Evolutionary conservation across 106 monocot genomes (phyloP).

Genomic region (Apostasia ramifera): DNA sequence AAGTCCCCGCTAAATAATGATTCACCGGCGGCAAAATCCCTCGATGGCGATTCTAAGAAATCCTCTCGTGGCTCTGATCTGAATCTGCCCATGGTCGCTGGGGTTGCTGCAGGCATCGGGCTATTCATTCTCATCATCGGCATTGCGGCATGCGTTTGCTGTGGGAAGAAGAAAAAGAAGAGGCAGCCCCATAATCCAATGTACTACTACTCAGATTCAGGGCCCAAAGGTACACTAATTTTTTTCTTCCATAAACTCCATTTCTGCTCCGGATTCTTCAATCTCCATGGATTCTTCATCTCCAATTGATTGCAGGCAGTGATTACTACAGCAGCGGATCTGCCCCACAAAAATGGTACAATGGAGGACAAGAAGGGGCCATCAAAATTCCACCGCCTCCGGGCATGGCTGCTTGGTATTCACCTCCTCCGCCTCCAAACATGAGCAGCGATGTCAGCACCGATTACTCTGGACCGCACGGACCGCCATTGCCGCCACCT

Average conservation of each 20-base stretch:
- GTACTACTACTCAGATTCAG: slow-evolving; percentile 8
- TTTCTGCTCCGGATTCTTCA: too few species aligned
- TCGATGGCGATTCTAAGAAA: not conserved
- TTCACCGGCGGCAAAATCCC: not conserved
- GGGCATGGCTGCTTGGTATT: slow-evolving; percentile 11
- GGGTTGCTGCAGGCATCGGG: slow-evolving; percentile 17
- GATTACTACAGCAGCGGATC: slow-evolving; percentile 14
- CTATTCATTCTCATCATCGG: slow-evolving; percentile 24
- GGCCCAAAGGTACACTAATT: slow-evolving; percentile 7
- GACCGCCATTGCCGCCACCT: slow-evolving; percentile 28
- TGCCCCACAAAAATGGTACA: slow-evolving; percentile 18
- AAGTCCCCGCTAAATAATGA: slow-evolving; percentile 1
- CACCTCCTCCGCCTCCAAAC: slow-evolving; percentile 13
- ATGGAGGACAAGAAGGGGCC: slow-evolving; percentile 4
- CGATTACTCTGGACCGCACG: slow-evolving; percentile 49
- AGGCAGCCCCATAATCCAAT: not conserved
- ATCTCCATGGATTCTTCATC: too few species aligned
- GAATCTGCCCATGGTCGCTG: slow-evolving; percentile 19
- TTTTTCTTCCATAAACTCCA: not conserved
- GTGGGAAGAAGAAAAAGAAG: slow-evolving; percentile 26
- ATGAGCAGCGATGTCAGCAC: slow-evolving; percentile 32
- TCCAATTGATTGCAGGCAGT: not conserved
- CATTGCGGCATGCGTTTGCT: slow-evolving; percentile 9
- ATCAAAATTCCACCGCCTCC: slow-evolving; percentile 28
- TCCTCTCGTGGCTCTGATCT: not conserved